phyloP scores from a whole-genome alignment of 75 land plant genomes.

The Larix kaempferi region DNA sequence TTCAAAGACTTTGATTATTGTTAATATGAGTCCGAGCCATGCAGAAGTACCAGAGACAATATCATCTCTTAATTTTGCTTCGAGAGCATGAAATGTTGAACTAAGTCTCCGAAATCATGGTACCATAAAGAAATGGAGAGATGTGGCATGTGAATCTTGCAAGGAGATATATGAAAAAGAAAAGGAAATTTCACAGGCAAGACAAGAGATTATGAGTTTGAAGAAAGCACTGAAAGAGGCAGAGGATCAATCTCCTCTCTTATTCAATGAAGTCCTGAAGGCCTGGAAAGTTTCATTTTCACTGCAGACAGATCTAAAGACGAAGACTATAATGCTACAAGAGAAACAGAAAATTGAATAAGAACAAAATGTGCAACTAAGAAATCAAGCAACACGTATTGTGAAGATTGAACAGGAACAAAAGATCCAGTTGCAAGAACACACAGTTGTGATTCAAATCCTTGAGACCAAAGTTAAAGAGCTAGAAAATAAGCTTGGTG shows the following conservation, averaged over 20 bases:
- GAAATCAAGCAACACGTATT: constrained; percentile 72
- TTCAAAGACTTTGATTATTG: constrained; percentile 79
- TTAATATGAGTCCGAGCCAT: constrained; percentile 72
- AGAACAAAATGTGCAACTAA: constrained; percentile 70
- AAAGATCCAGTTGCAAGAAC: constrained; percentile 63
- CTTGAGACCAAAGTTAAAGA: constrained; percentile 73
- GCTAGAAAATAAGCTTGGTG: constrained; percentile 55
- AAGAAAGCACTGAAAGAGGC: constrained; percentile 68
- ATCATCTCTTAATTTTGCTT: constrained; percentile 78
- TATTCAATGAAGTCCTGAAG: constrained; percentile 95
- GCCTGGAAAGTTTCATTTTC: constrained; percentile 94
- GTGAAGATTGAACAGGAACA: constrained; percentile 78
- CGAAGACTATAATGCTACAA: constrained; percentile 53
- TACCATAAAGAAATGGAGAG: constrained; percentile 95
- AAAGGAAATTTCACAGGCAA: constrained; percentile 59
- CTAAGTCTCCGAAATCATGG: constrained; percentile 92
- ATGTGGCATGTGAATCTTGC: constrained; percentile 86
- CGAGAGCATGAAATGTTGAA: constrained; percentile 88
- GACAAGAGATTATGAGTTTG: constrained; percentile 57
- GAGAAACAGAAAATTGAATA: constrained; percentile 70
- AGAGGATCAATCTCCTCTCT: constrained; percentile 80
- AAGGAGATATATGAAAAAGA: constrained; percentile 89
- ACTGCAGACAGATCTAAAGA: constrained; percentile 79
- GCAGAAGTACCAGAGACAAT: constrained; percentile 71
- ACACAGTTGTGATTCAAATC: constrained; percentile 48